phyloP scores from a whole-genome alignment of 495 filamentous ascomycete species.

The Trichoderma orchidacearum region DNA sequence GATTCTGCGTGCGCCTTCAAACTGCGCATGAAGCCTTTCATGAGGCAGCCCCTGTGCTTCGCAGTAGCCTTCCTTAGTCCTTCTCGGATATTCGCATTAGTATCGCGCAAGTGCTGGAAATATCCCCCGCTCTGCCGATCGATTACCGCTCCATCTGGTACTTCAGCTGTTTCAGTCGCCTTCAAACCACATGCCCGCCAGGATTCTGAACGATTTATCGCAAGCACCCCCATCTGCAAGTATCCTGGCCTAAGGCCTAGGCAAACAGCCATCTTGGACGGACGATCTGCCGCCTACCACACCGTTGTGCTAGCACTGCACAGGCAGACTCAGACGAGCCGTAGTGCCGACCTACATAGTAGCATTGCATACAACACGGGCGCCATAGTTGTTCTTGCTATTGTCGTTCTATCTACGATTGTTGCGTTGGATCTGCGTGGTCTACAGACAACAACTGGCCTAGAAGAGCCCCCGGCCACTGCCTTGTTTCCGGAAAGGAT shows the following conservation, averaged over 20 bases:
- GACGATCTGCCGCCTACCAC: too few species aligned
- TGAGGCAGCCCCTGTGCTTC: neutral
- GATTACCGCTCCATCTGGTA: neutral
- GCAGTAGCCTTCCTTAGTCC: neutral
- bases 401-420: neutral
- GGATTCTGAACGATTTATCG: neutral
- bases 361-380: neutral
- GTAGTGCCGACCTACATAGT: neutral
- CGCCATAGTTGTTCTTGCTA: neutral
- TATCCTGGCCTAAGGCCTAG: neutral
- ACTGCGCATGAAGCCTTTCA: neutral
- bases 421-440: neutral
- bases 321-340: neutral
- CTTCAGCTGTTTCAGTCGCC: neutral
- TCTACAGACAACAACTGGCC: neutral
- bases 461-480: neutral
- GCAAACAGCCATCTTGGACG: too few species aligned
- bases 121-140: neutral
- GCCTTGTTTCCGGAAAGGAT: constrained; percentile 9
- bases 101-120: neutral
- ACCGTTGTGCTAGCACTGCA: too few species aligned
- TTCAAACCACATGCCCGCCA: neutral
- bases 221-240: neutral
- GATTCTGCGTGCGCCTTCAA: neutral
- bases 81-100: neutral